Conservation (phyloP, 257 asterid species). For the Cinchona pubescens region DNA sequence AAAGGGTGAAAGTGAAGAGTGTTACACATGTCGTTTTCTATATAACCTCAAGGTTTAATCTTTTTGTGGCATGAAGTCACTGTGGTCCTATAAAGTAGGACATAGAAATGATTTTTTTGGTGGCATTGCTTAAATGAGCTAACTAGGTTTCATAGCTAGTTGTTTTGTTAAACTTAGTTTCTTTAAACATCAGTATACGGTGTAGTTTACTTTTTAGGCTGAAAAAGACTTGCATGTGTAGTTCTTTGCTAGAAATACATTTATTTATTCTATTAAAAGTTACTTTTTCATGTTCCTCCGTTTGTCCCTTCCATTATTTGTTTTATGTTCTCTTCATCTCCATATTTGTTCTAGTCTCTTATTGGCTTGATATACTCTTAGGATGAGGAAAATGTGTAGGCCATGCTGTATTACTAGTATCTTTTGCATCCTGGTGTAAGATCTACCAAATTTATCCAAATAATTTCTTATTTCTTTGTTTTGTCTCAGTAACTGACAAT, state of each 20-base stretch:
- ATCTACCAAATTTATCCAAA: background rate
- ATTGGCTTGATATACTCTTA: constrained; percentile 30
- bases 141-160: background rate
- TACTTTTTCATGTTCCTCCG: background rate
- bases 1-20: no score
- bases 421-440: background rate
- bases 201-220: background rate
- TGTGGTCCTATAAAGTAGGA: no score
- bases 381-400: constrained; percentile 99
- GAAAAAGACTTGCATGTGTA: background rate
- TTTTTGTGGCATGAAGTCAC: background rate
- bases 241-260: background rate
- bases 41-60: no score
- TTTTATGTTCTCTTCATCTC: constrained; percentile 6
- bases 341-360: constrained; percentile 19
- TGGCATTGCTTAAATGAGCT: background rate
- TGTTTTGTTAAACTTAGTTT: background rate
- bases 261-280: background rate
- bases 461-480: background rate
- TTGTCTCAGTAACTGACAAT: constrained; percentile 16
- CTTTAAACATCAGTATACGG: background rate
- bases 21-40: no score
- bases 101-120: background rate
- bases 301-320: background rate
- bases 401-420: constrained; percentile 24